Base-by-base conservation (phyloP, 2,329 filamentous ascomycete genomes). In the Colletotrichum caudatum region DNA sequence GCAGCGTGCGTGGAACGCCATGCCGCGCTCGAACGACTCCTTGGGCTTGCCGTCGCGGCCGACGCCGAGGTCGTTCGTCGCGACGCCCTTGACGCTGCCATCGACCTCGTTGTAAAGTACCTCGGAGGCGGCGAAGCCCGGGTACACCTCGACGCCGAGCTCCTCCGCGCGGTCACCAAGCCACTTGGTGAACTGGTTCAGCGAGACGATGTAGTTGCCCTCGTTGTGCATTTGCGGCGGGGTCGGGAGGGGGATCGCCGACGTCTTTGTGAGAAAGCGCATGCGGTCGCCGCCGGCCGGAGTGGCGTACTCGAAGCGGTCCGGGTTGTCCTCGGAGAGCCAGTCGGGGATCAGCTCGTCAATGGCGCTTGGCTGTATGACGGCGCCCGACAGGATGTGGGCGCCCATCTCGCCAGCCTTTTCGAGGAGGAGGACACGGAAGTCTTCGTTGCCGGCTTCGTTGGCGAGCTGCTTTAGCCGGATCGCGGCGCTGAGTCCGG, bases 201-300 rank as follows among this genome's bases (percentile, higher is more conserved):
- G 84, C 78, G 94, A 97, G 78, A 99, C 91, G 76, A 99, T 99
- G 82, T 97, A 98, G 83, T 99, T 99, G 76, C 96, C 96, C 78
- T 97, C 90, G 81, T 99, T 99, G 85, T 95, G 90, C 96, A 99
- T 99, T 84, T 98, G 96, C 41, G 96, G 96, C 56, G 96, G 96
- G 16, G 92, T 90, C 1, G 95, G 96, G 64, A 98, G 85, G 7
- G 94, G 94, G 69, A 97, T 90, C 0, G 94, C 86, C 73, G 86
- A 86, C 65, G 87, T 92, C 84, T 95, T 93, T 23, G 95, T 98
- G 73, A 99, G 87, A 82, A 98, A 98, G 76, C 94, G 92, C 95
- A 99, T 97, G 82, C 91, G 92, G 78, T 99, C 96, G 61, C 85
- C 85, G 74, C 89, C 92, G 5, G 94, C 95, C 26, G 94, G 92